phyloP scores from a whole-genome alignment of 106 monocot species.

The Cymbidium sinense region DNA sequence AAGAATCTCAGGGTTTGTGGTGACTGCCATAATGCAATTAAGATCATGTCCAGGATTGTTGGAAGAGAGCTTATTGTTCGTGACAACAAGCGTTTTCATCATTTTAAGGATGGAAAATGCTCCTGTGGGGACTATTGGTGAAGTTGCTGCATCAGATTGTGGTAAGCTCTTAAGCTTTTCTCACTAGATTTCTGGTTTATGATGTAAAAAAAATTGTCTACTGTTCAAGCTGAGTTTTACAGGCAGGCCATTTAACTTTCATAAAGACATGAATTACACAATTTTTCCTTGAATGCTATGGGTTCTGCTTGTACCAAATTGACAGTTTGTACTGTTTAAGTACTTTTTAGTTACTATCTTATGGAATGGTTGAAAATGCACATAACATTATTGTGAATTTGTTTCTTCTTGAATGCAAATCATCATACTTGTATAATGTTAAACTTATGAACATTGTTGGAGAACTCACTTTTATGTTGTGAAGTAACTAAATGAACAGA shows the following conservation, averaged over 20 bases:
- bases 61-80: slow-evolving; percentile 89
- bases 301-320: background rate
- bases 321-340: background rate
- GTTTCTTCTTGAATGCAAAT: background rate
- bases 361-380: background rate
- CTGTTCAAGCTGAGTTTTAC: background rate
- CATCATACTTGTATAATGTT: background rate
- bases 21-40: slow-evolving; percentile 93
- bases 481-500: background rate
- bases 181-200: background rate
- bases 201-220: background rate
- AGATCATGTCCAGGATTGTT: slow-evolving; percentile 96
- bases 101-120: slow-evolving; percentile 93
- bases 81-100: slow-evolving; percentile 88
- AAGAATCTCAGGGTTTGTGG: slow-evolving; percentile 87
- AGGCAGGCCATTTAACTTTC: background rate
- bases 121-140: slow-evolving; percentile 89
- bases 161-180: background rate
- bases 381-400: background rate
- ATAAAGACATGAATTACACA: background rate
- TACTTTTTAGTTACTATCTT: background rate
- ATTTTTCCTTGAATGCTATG: background rate
- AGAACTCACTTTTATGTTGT: background rate
- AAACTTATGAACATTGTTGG: background rate
- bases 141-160: slow-evolving; percentile 13